phyloP scores from a whole-genome alignment of 2,329 filamentous ascomycete genomes.

The Davidsoniella virescens region DNA sequence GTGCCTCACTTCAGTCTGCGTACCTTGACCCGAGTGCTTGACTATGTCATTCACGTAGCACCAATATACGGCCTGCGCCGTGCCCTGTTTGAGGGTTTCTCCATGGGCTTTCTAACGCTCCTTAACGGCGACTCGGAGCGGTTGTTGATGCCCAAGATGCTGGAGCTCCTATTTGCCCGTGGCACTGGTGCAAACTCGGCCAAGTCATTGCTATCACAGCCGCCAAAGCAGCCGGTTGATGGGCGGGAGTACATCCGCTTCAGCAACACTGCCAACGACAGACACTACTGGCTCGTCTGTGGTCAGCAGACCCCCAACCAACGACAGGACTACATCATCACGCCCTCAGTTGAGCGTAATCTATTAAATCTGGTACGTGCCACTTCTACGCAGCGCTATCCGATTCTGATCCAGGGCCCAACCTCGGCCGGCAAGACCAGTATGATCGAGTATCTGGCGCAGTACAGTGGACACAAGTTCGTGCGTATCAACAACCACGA shows the following conservation, averaged over 20 bases:
- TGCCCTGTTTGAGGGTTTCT: constrained; percentile 86
- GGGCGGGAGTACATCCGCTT: constrained; percentile 68
- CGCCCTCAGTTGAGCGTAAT: constrained; percentile 86
- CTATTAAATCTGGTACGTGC: constrained; percentile 87
- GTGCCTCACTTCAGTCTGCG: constrained; percentile 93
- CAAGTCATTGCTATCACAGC: constrained; percentile 59
- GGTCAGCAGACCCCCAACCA: constrained; percentile 48
- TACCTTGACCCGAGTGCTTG: constrained; percentile 77
- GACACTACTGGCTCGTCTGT: constrained; percentile 80
- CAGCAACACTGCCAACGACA: constrained; percentile 42
- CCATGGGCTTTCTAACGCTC: constrained; percentile 92
- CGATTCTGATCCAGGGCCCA: constrained; percentile 87
- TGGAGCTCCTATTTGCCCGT: constrained; percentile 60
- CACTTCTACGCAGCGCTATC: constrained; percentile 79
- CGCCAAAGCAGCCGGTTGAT: constrained; percentile 61
- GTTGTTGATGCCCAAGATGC: constrained; percentile 61
- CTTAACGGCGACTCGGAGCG: constrained; percentile 69
- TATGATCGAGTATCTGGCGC: constrained; percentile 98
- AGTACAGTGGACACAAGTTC: constrained; percentile 89
- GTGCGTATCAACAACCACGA: constrained; percentile 99
- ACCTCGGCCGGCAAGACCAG: constrained; percentile 97
- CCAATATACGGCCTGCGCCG: constrained; percentile 71
- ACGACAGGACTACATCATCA: constrained; percentile 87
- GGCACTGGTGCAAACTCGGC: constrained; percentile 38
- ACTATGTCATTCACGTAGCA: constrained; percentile 73